Conservation (phyloP, 1,284 basidiomycete genomes). For the Pseudozyma sp. region DNA sequence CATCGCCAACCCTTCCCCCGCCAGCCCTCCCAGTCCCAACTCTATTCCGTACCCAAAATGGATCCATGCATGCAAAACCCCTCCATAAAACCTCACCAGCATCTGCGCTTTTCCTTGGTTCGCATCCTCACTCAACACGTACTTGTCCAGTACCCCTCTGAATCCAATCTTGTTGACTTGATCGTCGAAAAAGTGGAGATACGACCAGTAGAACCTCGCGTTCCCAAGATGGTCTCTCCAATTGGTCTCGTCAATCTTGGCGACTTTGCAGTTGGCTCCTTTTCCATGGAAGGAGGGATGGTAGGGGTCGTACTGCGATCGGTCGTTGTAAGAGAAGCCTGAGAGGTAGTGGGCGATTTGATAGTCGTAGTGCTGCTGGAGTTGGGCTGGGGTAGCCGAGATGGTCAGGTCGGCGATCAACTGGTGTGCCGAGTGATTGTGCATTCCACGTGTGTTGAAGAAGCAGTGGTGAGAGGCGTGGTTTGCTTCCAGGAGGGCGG, state of each 20-base stretch:
- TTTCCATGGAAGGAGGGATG: background rate
- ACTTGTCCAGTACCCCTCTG: slow-evolving; percentile 19
- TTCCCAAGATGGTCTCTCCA: slow-evolving; percentile 47
- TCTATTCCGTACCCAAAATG: slow-evolving; percentile 68
- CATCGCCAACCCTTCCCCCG: slow-evolving; percentile 64
- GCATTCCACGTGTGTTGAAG: slow-evolving; percentile 51
- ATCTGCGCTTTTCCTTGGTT: slow-evolving; percentile 15
- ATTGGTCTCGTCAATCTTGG: slow-evolving; percentile 28
- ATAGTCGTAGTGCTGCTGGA: slow-evolving; percentile 17
- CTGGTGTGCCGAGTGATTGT: slow-evolving; percentile 53
- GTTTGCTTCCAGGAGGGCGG: slow-evolving; percentile 21
- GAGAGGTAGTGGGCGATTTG: slow-evolving; percentile 23
- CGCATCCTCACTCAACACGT: slow-evolving; percentile 38
- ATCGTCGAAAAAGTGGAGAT: slow-evolving; percentile 44
- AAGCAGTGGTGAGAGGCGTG: slow-evolving; percentile 47
- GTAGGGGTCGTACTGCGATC: slow-evolving; percentile 23
- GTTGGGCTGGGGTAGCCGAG: slow-evolving; percentile 14
- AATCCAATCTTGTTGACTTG: slow-evolving; percentile 12
- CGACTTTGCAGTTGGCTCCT: too few relatives aligned
- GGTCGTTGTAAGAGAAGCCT: slow-evolving; percentile 27
- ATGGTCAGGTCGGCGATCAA: slow-evolving; percentile 44
- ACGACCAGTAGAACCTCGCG: slow-evolving; percentile 47
- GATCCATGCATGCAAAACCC: slow-evolving; percentile 67
- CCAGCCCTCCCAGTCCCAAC: slow-evolving; percentile 51
- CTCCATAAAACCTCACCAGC: slow-evolving; percentile 57